These are phyloP conservation scores for Pythium phragmitis DNA, from an alignment of 352 stramenopile genomes.

Conservation along the genomic window DNA sequence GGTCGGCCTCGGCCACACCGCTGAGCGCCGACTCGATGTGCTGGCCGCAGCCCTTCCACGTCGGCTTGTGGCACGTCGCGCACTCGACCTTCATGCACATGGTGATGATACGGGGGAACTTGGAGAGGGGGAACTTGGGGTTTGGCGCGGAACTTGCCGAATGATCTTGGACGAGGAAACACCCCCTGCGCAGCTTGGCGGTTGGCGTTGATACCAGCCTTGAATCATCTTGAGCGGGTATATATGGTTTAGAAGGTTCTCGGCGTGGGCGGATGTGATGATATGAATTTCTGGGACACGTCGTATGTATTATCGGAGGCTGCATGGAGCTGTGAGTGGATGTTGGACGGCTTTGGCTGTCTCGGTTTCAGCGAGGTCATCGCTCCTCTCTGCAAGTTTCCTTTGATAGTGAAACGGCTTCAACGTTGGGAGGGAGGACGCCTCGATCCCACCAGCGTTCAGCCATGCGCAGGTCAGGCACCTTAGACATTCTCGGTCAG, in stretches of 20 bases:
- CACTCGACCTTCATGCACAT: slow-evolving; percentile 69
- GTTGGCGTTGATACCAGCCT: background rate
- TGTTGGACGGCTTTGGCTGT: background rate
- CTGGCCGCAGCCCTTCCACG: slow-evolving; percentile 57
- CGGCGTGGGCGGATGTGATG: background rate
- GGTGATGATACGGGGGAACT: slow-evolving; percentile 7
- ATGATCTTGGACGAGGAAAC: background rate
- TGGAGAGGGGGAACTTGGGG: slow-evolving; percentile 21
- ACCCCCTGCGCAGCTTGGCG: background rate
- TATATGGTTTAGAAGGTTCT: background rate
- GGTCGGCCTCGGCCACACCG: slow-evolving; percentile 47
- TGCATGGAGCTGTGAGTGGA: background rate
- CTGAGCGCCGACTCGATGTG: slow-evolving; percentile 55
- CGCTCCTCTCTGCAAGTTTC: slow-evolving; percentile 18
- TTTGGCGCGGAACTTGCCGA: background rate
- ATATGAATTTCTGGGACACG: background rate
- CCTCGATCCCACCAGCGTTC: slow-evolving; percentile 18
- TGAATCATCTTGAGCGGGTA: background rate
- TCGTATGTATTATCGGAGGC: background rate
- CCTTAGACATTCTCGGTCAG: slow-evolving; percentile 16
- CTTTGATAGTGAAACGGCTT: slow-evolving; percentile 66
- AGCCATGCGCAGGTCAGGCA: slow-evolving; percentile 11
- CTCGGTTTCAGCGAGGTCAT: background rate
- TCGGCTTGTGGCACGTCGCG: slow-evolving; percentile 55
- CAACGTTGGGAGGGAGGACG: slow-evolving; percentile 35